phyloP scores from a whole-genome alignment of 208 protist species.

The Trypanosoma cruzi region DNA sequence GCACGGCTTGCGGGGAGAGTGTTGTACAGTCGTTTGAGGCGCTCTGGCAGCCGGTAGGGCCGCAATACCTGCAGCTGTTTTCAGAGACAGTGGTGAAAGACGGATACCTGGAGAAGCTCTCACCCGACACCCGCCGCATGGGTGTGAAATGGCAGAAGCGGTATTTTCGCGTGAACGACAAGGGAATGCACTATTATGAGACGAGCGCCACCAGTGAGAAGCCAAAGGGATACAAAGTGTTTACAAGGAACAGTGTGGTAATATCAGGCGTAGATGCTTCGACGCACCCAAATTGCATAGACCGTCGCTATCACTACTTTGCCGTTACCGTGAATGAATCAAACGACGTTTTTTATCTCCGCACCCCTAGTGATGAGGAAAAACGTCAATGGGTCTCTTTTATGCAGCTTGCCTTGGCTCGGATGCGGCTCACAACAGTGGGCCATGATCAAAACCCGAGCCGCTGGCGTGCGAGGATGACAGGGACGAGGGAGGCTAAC shows the following conservation, averaged over 20 bases:
- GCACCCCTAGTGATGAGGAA: constrained; percentile 20
- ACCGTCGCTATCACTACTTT: constrained; percentile 32
- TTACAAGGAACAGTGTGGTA: constrained; percentile 18
- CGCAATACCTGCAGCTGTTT: constrained; percentile 23
- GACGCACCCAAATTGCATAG: constrained; percentile 15
- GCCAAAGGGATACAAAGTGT: constrained; percentile 36
- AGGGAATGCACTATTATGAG: constrained; percentile 37
- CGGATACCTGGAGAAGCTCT: constrained; percentile 32
- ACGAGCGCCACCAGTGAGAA: constrained; percentile 23
- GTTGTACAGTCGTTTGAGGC: constrained; percentile 24
- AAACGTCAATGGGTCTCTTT: constrained; percentile 28
- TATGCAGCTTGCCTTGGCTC: constrained; percentile 24
- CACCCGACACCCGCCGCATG: constrained; percentile 11
- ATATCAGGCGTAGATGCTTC: constrained; percentile 8
- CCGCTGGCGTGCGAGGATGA: constrained; percentile 28
- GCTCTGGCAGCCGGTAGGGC: constrained; percentile 27
- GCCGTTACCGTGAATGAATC: constrained; percentile 22
- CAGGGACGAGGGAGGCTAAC: constrained; percentile 16
- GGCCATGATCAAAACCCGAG: constrained; percentile 34
- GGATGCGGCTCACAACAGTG: constrained; percentile 20
- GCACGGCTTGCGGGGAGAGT: constrained; percentile 6
- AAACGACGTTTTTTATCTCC: constrained; percentile 33
- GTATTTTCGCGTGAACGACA: constrained; percentile 36
- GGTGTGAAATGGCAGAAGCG: constrained; percentile 35
- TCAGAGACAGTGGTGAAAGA: constrained; percentile 20